Evolutionary conservation across 1,284 basidiomycete species (phyloP), one percentile per base, ranked within the genome.

Genomic region (Ceratobasidium sp.): DNA sequence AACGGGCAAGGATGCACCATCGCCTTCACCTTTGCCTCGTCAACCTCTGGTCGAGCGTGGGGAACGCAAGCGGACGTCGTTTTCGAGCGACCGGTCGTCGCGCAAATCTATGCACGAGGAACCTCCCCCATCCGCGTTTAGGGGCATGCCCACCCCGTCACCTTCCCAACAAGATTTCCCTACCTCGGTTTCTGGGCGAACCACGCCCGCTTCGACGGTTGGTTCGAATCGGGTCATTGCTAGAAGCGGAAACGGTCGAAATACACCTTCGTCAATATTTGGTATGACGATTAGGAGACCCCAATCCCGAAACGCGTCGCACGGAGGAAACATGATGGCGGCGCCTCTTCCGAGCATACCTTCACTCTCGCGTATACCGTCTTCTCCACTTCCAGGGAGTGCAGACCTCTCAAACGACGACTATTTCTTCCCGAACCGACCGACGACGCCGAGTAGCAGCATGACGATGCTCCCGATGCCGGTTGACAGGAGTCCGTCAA

Each of bases 91-190:
- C 41, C 50, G 53, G 23, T 39, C 32, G n/a, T 50, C 50, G 1
- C 65, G 52, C 55, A 45, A 45, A 18, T 69, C 65, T 10, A 16
- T 65, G 18, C 26, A 57, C 39, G 65, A 69, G 26, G 52, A 52
- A 4, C 65, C 65, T 26, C 65, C 65, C 8, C 65, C 65, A 16
- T 69, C 65, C 26, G 65, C 65, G n/a, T 69, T 69, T 34, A 34
- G 65, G 9, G 50, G 36, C 16, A 46, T 67, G 9, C 26, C 61
- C 3, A 26, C 26, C 10, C n/a, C 50, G 9, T 69, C 52, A 43
- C 52, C 52, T 14, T 69, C 65, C 12, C 52, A 57, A 36, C 10
- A 12, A 34, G 65, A 69, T 18, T 55, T 69, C 23, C 65, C 65
- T 1, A 1, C 58, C 9, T 57, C 53, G 3, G 28, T 30, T 1